Evolutionary conservation across 2,329 filamentous ascomycete genomes (phyloP), one percentile per base, ranked within the genome.

Genomic region (Alternaria brassicae): DNA sequence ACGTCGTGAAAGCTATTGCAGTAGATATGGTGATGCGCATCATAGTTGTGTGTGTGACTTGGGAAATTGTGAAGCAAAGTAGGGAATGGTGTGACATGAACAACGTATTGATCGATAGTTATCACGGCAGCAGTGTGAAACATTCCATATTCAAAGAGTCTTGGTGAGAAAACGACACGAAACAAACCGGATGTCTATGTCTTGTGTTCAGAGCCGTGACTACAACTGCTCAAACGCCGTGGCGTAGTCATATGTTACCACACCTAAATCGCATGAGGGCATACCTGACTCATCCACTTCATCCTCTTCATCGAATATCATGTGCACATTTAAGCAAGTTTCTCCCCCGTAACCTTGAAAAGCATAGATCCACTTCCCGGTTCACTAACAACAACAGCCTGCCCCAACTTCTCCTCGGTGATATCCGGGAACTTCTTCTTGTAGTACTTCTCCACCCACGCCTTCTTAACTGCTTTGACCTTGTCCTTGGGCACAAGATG

Each of bases 401-500:
- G 88, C 56, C 86, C 84, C 72, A 89, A 82, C 79, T 93, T 91
- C 80, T 95, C 91, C 21, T 87, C 84, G 0, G 83, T 90, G 49
- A 90, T 86, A 62, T 85, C 83, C 0, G 88, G 87, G 72, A 88
- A 89, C 67, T 85, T 85, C 81, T 89, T 90, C 56, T 85, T 81
- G 78, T 96, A 98, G 77, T 98, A 99, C 74, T 93, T 88, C 63
- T 85, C 85, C 70, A 91, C 87, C 85, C 95, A 88, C 5, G 91
- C 91, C 71, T 86, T 83, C 76, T 86, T 92, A 21, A 99, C 91
- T 25, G 82, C 86, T 5, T 89, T 88, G 0, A 97, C 90, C 78
- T 90, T 94, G 71, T 92, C 86, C 58, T 88, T 91, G 0, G 94
- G 91, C 52, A 98, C 90, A 57, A 99, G 85, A 80, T 99, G 95